Percentiles rank a stretch among this genome's conserved stretches.
These are phyloP conservation scores for Aspergillus avenaceus DNA, from an alignment of 495 filamentous ascomycete genomes.

Conservation along the genomic window DNA sequence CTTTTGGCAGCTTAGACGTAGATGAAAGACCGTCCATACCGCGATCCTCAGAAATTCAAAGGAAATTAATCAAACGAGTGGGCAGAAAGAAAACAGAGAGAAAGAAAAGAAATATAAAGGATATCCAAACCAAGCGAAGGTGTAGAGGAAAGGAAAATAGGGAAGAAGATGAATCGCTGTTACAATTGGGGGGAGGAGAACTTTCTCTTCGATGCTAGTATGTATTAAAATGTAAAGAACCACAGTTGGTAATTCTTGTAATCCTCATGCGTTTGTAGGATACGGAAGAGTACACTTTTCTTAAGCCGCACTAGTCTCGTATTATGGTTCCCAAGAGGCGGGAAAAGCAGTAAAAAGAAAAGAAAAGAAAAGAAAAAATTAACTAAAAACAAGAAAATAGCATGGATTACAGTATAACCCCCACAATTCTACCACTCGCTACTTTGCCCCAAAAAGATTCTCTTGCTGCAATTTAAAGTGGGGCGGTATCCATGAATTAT, in stretches of 20 bases:
- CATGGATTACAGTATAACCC: neutral
- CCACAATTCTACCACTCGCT: neutral
- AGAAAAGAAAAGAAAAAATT: neutral
- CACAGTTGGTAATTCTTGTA: neutral
- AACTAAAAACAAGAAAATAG: neutral
- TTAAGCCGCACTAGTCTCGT: neutral
- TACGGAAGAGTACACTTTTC: neutral
- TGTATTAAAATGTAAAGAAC: no score
- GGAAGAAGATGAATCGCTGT: constrained; percentile 5
- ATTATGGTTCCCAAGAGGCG: neutral
- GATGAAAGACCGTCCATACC: constrained; percentile 2
- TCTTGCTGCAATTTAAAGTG: no score
- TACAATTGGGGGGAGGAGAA: neutral
- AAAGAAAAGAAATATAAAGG: constrained; percentile 5
- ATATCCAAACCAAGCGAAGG: neutral
- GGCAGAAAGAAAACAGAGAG: constrained; percentile 1
- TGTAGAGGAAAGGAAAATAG: constrained; percentile 1
- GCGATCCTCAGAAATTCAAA: constrained; percentile 6
- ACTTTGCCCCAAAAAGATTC: no score
- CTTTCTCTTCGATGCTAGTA: neutral
- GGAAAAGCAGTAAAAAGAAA: neutral
- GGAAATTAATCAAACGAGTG: neutral
- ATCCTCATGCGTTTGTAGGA: no score
- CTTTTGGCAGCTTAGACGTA: neutral
- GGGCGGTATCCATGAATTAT: no score